Conservation (phyloP, 768 basidiomycete species). For the Tulasnella sp. region DNA sequence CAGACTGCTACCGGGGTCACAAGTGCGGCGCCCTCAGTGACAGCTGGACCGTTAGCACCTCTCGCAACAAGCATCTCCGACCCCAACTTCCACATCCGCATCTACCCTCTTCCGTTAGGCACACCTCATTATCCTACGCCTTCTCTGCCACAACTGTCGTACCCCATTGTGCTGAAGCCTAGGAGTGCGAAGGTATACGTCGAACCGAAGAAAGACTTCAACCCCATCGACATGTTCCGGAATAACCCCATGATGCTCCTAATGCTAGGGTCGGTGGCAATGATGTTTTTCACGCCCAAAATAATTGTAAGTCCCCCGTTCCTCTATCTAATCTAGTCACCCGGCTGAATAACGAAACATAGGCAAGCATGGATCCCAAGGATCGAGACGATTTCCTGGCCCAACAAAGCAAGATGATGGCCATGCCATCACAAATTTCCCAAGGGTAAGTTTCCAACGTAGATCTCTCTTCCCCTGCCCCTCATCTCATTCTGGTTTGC, state of each 20-base stretch:
- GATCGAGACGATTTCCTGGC: constrained; percentile 17
- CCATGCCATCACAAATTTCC: neutral
- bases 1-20: neutral
- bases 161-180: constrained; percentile 13
- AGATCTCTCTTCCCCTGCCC: neutral
- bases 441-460: neutral
- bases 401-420: constrained; percentile 13
- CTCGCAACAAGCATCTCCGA: neutral
- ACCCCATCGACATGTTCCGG: constrained; percentile 15
- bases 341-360: no score
- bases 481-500: neutral
- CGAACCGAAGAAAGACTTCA: constrained; percentile 22
- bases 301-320: constrained; percentile 2
- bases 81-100: neutral
- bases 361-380: constrained; percentile 24
- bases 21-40: neutral
- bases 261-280: constrained; percentile 11
- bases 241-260: constrained; percentile 24
- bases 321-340: neutral
- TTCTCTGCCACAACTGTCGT: neutral
- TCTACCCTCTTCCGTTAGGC: constrained; percentile 15
- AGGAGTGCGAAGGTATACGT: constrained; percentile 9
- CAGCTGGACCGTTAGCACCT: neutral
- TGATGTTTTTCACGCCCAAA: constrained; percentile 23
- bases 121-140: constrained; percentile 11